Conservation (phyloP, 495 filamentous ascomycete genomes). For the Jackrogersella minutella region DNA sequence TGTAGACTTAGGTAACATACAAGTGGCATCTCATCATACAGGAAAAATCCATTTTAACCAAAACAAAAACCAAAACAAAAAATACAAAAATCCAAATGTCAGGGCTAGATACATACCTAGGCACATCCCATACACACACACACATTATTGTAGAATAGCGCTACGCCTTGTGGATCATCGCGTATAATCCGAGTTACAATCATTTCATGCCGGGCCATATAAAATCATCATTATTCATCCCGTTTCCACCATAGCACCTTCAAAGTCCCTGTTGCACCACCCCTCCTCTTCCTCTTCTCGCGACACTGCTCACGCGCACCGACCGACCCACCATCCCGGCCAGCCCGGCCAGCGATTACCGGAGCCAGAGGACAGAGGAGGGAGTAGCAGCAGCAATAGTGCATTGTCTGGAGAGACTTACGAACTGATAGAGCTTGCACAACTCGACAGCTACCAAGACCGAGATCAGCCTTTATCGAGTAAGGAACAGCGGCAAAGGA, state of each 20-base stretch:
- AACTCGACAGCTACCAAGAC: neutral
- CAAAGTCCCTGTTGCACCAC: conserved; percentile 34
- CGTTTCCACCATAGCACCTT: conserved; percentile 50
- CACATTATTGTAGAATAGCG: too few species aligned
- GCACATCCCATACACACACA: too few species aligned
- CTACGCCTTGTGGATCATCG: conserved; percentile 14
- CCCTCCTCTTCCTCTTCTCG: conserved; percentile 58
- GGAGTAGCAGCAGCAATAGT: conserved; percentile 38
- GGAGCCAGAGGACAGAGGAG: conserved; percentile 50
- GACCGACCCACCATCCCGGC: conserved; percentile 31
- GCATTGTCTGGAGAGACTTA: conserved; percentile 33
- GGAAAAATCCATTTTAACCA: neutral
- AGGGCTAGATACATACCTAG: too few species aligned
- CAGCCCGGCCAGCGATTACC: conserved; percentile 33
- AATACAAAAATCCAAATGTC: too few species aligned
- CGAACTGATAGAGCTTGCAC: conserved; percentile 44
- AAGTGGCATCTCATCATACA: neutral
- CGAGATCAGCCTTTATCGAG: conserved; percentile 5
- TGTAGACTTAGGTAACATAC: too few species aligned
- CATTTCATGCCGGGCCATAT: conserved; percentile 7
- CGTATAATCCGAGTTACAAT: conserved; percentile 7
- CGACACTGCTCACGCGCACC: conserved; percentile 39
- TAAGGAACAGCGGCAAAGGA: conserved; percentile 36
- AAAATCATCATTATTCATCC: neutral
- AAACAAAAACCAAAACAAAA: too few species aligned